Evolutionary conservation across 208 protist species (phyloP).

Genomic region (Endotrypanum monterogeii): DNA sequence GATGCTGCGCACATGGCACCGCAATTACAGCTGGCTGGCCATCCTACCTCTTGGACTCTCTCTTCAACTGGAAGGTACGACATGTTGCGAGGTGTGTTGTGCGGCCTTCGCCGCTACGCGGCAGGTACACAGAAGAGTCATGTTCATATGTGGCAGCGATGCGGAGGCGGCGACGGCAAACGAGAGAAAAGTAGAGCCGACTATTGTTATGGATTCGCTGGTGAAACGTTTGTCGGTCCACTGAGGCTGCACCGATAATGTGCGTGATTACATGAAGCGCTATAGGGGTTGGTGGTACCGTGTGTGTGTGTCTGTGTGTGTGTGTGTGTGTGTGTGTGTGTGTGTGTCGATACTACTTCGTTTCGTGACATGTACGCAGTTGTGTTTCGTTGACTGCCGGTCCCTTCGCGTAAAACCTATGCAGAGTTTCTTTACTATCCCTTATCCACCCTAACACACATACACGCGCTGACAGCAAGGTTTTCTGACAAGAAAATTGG

Average conservation of each 20-base stretch:
- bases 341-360: no score
- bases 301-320: no score
- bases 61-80: constrained; percentile 41
- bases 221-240: constrained; percentile 22
- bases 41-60: constrained; percentile 66
- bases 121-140: constrained; percentile 46
- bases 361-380: no score
- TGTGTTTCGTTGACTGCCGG: no score
- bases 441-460: neutral
- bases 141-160: constrained; percentile 53
- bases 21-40: constrained; percentile 50
- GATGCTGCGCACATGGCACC: constrained; percentile 49
- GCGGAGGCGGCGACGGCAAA: constrained; percentile 40
- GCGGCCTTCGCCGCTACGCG: constrained; percentile 22
- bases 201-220: constrained; percentile 32
- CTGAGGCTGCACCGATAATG: neutral
- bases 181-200: constrained; percentile 43
- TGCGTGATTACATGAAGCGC: neutral
- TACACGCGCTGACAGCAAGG: no score
- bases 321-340: neutral
- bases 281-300: no score
- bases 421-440: neutral
- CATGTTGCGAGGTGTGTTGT: constrained; percentile 49
- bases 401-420: neutral
- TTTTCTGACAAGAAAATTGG: neutral